Conservation (phyloP, 2,329 filamentous ascomycete genomes). For the Ophiosphaerella korrae region DNA sequence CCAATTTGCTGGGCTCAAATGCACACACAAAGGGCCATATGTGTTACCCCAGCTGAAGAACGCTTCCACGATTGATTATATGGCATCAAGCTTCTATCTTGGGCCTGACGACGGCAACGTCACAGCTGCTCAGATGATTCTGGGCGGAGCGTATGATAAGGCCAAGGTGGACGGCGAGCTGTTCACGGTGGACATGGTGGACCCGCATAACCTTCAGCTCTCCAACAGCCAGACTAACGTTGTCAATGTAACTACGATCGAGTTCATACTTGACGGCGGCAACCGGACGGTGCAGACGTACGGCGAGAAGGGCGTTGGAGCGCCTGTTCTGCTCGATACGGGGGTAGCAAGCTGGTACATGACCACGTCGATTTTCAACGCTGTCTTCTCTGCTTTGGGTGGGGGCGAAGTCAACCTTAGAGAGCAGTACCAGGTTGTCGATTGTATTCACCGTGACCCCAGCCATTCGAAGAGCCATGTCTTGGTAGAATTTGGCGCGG, state of each 20-base stretch:
- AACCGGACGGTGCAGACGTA: background rate
- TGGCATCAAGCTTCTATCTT: background rate
- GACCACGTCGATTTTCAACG: background rate
- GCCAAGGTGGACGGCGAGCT: background rate
- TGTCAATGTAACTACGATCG: background rate
- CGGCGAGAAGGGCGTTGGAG: background rate
- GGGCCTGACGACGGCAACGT: background rate
- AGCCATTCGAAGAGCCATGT: background rate
- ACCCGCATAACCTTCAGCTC: background rate
- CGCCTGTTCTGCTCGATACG: background rate
- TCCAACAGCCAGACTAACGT: background rate
- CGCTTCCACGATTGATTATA: background rate
- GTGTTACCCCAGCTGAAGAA: background rate
- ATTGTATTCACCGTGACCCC: background rate
- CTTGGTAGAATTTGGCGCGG: background rate
- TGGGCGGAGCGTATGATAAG: background rate
- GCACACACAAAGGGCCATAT: background rate
- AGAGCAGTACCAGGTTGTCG: background rate
- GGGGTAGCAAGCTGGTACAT: background rate
- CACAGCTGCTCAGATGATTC: background rate
- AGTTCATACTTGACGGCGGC: background rate
- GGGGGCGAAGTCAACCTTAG: background rate
- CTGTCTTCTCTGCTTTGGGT: background rate
- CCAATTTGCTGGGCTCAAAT: background rate
- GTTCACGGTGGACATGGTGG: background rate